phyloP scores from a whole-genome alignment of 2,329 filamentous ascomycete species.

The Arthrobotrys sphaeroides region DNA sequence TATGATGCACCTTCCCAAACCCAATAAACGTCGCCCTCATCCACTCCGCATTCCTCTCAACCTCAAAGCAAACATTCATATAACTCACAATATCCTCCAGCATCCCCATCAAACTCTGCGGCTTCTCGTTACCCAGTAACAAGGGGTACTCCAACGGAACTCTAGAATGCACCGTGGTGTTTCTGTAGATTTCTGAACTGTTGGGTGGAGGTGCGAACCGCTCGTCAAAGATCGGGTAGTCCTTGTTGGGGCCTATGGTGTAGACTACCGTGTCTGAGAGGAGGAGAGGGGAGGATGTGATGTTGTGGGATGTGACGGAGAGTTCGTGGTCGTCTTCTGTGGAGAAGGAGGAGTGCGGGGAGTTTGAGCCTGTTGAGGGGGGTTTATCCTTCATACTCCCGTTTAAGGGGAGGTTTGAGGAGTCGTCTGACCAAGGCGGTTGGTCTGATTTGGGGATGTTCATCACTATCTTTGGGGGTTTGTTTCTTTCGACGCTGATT shows the following conservation, averaged over 20 bases:
- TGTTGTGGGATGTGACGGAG: constrained; percentile 6
- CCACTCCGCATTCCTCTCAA: constrained; percentile 11
- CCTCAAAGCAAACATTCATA: constrained; percentile 27
- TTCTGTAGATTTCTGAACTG: constrained; percentile 2
- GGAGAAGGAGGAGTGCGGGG: not conserved
- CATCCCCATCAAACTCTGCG: constrained; percentile 30
- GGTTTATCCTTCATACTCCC: no score
- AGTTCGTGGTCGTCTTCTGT: not conserved
- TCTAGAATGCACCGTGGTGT: constrained; percentile 2
- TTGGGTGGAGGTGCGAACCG: not conserved
- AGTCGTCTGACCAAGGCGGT: not conserved
- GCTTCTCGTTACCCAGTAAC: constrained; percentile 23
- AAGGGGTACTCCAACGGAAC: constrained; percentile 29
- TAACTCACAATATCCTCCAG: constrained; percentile 23
- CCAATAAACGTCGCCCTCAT: constrained; percentile 30
- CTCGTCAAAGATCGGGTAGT: constrained; percentile 31
- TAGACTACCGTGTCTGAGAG: constrained; percentile 27
- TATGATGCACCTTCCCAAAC: constrained; percentile 9
- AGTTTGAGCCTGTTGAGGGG: no score
- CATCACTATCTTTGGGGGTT: constrained; percentile 1
- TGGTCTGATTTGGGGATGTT: constrained; percentile 18
- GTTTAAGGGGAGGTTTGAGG: no score
- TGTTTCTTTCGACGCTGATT: not conserved
- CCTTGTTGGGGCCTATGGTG: not conserved
- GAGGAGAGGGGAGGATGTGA: constrained; percentile 11